These are phyloP conservation scores for Pichia sorboxylosa DNA, from an alignment of 1,139 yeast species.

Conservation along the genomic window DNA sequence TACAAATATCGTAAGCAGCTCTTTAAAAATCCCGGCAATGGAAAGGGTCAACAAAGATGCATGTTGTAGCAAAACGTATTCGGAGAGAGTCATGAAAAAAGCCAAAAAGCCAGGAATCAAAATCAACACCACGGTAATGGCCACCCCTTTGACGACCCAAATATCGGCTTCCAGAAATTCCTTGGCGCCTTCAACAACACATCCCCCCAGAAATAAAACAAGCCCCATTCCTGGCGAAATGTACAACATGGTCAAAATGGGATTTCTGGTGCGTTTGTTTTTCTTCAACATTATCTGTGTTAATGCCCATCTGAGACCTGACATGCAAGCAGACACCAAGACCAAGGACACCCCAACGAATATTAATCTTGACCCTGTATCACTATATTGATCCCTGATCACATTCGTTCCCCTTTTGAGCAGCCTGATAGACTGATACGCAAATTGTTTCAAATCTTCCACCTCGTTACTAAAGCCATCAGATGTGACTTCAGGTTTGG, in stretches of 20 bases:
- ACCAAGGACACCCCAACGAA: constrained; percentile 62
- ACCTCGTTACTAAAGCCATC: background rate
- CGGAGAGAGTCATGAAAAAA: constrained; percentile 82
- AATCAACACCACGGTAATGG: constrained; percentile 45
- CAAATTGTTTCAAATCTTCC: background rate
- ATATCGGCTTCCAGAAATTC: constrained; percentile 42
- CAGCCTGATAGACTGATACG: constrained; percentile 1
- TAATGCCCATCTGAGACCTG: constrained; percentile 91
- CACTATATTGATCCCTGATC: background rate
- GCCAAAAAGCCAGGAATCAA: constrained; percentile 79
- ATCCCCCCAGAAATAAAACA: constrained; percentile 48
- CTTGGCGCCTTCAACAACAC: constrained; percentile 52
- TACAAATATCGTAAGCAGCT: constrained; percentile 65
- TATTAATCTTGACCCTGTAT: constrained; percentile 5
- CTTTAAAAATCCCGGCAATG: constrained; percentile 89
- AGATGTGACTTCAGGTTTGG: background rate
- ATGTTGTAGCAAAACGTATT: constrained; percentile 68
- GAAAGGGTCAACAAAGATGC: constrained; percentile 81
- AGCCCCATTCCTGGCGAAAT: constrained; percentile 76
- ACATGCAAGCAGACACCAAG: constrained; percentile 63
- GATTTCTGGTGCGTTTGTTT: constrained; percentile 52
- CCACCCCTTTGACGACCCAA: constrained; percentile 50
- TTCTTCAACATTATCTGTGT: constrained; percentile 69
- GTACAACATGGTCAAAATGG: constrained; percentile 79
- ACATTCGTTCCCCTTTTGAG: background rate